A percentile compares a stretch with the other conserved stretches of the same genome.
Conservation (phyloP, 495 filamentous ascomycete genomes). For the Penicillium cataractarum region DNA sequence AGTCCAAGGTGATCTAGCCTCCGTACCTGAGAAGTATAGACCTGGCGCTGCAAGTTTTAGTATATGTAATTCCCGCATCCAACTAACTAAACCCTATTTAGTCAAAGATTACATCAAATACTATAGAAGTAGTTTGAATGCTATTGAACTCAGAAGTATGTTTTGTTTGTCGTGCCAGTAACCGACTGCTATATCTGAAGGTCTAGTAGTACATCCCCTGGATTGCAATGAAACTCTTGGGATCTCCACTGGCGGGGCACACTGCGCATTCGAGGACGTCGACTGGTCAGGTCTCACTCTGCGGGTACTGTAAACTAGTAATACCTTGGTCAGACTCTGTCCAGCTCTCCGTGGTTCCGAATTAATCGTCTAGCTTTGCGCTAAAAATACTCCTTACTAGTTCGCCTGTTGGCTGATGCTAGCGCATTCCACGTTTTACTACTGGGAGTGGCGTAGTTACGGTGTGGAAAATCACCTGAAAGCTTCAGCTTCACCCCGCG, state of each 20-base stretch:
- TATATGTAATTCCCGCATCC: too few species aligned
- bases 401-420: not conserved
- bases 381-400: slow-evolving; percentile 29
- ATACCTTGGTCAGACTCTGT: not conserved
- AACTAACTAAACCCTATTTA: too few species aligned
- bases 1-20: too few species aligned
- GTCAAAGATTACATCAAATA: too few species aligned
- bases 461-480: slow-evolving; percentile 12
- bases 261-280: not conserved
- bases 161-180: too few species aligned
- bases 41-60: too few species aligned
- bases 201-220: too few species aligned
- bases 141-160: too few species aligned
- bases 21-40: too few species aligned
- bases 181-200: too few species aligned
- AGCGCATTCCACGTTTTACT: slow-evolving; percentile 7
- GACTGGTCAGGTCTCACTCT: slow-evolving; percentile 27
- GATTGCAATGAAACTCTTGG: not conserved
- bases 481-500: slow-evolving; percentile 34
- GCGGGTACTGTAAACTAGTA: not conserved
- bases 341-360: not conserved
- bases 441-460: slow-evolving; percentile 14
- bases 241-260: slow-evolving; percentile 13
- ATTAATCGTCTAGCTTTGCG: slow-evolving; percentile 13
- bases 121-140: too few species aligned